Base-by-base conservation (phyloP, 2,329 filamentous ascomycete genomes). In the Aspergillus udagawae region DNA sequence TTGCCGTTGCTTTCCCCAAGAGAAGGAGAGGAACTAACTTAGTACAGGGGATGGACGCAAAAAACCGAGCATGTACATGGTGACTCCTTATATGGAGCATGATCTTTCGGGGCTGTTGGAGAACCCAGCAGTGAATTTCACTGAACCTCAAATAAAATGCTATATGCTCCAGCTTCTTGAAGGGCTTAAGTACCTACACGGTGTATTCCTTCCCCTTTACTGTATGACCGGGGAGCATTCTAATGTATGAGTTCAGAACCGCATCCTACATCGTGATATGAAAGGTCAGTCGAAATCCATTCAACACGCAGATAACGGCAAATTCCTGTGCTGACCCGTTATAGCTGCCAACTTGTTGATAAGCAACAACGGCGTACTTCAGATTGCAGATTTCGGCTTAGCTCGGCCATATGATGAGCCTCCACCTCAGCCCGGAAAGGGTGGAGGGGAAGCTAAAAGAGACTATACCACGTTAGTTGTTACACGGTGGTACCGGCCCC, bases 381-480 rank as follows among this genome's bases (percentile, higher is more conserved):
- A 97, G 74, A 97, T 99, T 75, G 94, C 92, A 45, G 94, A 99
- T 79, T 99, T 99, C 67, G 94, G 94, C 65, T 83, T 99, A 35
- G 94, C 94, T 7, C 84, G 94, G 67, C 90, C 96, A 67, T 99
- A 96, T 71, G 92, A 97, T 61, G 94, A 95, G 47, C 82, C 84
- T 0, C 86, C 88, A 4, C 94, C 94, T 2, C 83, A 86, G 56
- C 79, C 89, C 25, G 92, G 92, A 0, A 83, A 83, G 58, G 90
- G 92, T 41, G 91, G 91, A 60, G 93, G 94, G 47, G 89, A 93
- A 55, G 92, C 92, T 0, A 85, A 84, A 56, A 84, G 92, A 69
- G 92, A 97, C 62, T 99, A 99, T 75, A 99, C 94, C 4, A 92
- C 90, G n/a, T 80, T 97, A 14, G 94, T 99, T 20, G 94, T 99